phyloP scores from a whole-genome alignment of 2,329 filamentous ascomycete species.

The Onygenales sp. region DNA sequence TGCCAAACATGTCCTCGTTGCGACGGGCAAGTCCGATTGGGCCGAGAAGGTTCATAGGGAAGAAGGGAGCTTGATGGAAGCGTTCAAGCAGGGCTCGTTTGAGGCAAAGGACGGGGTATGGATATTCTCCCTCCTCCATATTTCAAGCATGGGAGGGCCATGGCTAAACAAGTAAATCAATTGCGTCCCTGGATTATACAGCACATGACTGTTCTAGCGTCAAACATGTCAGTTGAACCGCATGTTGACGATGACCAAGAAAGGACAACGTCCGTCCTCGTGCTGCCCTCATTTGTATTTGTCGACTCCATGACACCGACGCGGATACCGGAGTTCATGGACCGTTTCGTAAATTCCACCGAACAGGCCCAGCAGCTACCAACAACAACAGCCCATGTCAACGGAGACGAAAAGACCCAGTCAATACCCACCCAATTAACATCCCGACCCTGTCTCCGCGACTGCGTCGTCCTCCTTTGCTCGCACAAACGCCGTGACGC shows the following conservation, averaged over 20 bases:
- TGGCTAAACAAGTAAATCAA: neutral
- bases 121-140: neutral
- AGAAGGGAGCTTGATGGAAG: constrained; percentile 74
- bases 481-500: constrained; percentile 86
- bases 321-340: constrained; percentile 62
- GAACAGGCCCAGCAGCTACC: constrained; percentile 60
- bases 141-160: too few relatives aligned
- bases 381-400: neutral
- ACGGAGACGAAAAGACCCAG: constrained; percentile 12
- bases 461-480: constrained; percentile 82
- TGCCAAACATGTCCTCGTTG: constrained; percentile 81
- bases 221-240: constrained; percentile 74
- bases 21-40: constrained; percentile 93
- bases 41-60: constrained; percentile 79
- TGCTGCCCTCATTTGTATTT: constrained; percentile 78
- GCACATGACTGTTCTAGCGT: constrained; percentile 84
- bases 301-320: constrained; percentile 73
- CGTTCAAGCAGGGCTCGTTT: constrained; percentile 44
- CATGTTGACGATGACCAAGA: constrained; percentile 48
- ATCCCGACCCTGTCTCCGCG: constrained; percentile 65
- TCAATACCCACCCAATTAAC: constrained; percentile 35
- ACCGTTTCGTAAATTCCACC: constrained; percentile 59
- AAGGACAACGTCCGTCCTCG: constrained; percentile 65
- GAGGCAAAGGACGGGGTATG: constrained; percentile 33
- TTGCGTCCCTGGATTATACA: constrained; percentile 25